Percentiles rank a stretch among this genome's conserved stretches.
Evolutionary conservation across 2,329 filamentous ascomycete genomes (phyloP).

Genomic region (Ramularia endophylla): DNA sequence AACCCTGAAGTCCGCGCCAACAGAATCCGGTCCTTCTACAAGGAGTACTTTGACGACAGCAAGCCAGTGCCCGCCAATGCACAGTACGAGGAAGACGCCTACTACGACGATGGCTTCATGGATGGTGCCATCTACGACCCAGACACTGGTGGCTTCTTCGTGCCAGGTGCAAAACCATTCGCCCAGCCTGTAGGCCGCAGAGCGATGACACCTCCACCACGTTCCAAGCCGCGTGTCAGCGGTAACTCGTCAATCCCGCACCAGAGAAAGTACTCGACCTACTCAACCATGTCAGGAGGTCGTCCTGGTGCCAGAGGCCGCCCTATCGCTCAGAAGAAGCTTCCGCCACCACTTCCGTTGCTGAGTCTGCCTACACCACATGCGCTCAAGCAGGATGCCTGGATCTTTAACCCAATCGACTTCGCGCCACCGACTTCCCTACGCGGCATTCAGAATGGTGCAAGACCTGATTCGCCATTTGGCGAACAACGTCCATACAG

Average conservation of each 20-base stretch:
- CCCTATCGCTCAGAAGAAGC: conserved; percentile 46
- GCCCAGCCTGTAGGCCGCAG: conserved; percentile 80
- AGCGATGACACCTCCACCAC: conserved; percentile 91
- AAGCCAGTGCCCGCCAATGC: conserved; percentile 42
- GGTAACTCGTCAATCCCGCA: conserved; percentile 30
- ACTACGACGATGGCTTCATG: conserved; percentile 62
- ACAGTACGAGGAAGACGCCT: conserved; percentile 65
- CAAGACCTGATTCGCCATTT: conserved; percentile 53
- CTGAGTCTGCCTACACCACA: conserved; percentile 76
- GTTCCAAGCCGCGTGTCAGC: conserved; percentile 51
- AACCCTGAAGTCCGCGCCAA: conserved; percentile 93
- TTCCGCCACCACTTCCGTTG: conserved; percentile 69
- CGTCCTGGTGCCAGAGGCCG: conserved; percentile 19
- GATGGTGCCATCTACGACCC: conserved; percentile 54
- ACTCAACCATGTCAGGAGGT: conserved; percentile 29
- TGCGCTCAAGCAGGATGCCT: conserved; percentile 70
- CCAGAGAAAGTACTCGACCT: conserved; percentile 29
- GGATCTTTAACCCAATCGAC: conserved; percentile 66
- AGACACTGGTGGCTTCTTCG: conserved; percentile 59
- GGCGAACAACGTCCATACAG: conserved; percentile 62
- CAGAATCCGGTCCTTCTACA: conserved; percentile 97
- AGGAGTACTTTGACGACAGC: conserved; percentile 95
- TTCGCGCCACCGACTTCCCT: conserved; percentile 70
- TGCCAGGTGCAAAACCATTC: conserved; percentile 53
- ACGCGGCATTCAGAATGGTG: conserved; percentile 62